Base-by-base conservation (phyloP, 129 eudicot genomes). In the Arctium lappa region DNA sequence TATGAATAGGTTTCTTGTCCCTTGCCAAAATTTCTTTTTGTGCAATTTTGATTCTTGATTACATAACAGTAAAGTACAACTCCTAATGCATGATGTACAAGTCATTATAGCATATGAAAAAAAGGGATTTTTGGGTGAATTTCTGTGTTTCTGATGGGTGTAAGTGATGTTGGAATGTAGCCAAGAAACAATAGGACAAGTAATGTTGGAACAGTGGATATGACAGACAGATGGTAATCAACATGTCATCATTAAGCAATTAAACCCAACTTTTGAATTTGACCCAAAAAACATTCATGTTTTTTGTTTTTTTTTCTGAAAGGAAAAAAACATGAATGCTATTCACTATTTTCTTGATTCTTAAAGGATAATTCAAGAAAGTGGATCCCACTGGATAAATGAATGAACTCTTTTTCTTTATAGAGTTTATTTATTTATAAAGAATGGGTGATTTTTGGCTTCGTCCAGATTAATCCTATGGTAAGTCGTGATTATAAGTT, bases 161-260 rank as follows among this genome's bases (percentile, higher is more conserved):
- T 69, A 8, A 75, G 46, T 75, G 69, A 33, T 72, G 15, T 81
- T 81, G 88, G 77, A 86, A 76, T 86, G 80, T 75, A 78, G 90
- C 85, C 73, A 50, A 71, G 80, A 77, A 74, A 42, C 81, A 82
- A 60, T 16, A 40, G n/a, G 73, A 79, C 73, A 81, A 69, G 37
- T 72, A 72, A 79, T 33, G 73, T 72, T 86, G 73, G 8, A 75
- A 68, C 63, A 80, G 33, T 69, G 76, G 74, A 75, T 78, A 74
- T 56, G 89, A 86, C 86, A 87, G 79, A 85, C 87, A 87, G 78
- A 82, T 80, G 85, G 91, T 87, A 84, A 90, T 90, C 92, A 88
- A 78, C 62, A 76, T 87, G 91, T 85, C 83, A 92, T 90, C 91
- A 90, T 92, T 85, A 85, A 80, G 85, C 81, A 88, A 87, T 83